Base-by-base conservation (phyloP, 2,329 filamentous ascomycete genomes). In the Hysterium pulicare region DNA sequence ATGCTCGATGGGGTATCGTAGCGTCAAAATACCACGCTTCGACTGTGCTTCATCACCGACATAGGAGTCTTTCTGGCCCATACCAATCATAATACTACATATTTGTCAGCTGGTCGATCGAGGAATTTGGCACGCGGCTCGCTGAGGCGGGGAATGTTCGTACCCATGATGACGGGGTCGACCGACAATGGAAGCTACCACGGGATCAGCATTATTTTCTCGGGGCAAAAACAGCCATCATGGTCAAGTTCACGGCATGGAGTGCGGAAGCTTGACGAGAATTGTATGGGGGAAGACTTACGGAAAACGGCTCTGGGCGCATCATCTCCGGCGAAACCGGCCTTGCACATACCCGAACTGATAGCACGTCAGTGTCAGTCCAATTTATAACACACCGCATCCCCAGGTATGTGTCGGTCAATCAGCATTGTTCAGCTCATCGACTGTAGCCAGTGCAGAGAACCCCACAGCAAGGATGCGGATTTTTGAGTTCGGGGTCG, bases 261-360 rank as follows among this genome's bases (percentile, higher is more conserved):
- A n/a, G n/a, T n/a, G n/a, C n/a, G 16, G 7, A 5, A 26, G 19
- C 19, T 22, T n/a, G 11, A 22, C 11, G 13, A 11, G n/a, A 7
- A 28, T 28, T 28, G 42, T 40, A 54, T 57, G 55, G 59, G 58
- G 57, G 57, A 51, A 57, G 50, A 90, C 91, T 95, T 87, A 97
- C 91, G 93, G 85, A 98, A 98, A 73, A 98, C 93, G 78, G 93
- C 93, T 84, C 93, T 86, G 74, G 93, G 93, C 78, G 93, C 93
- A 87, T 98, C 93, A 72, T 98, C 93, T 90, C 93, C 93, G 82
- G 93, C 93, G 79, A 98, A 98, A 90, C 93, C 93, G 86, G 93
- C 93, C 83, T 98, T 98, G 82, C 93, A 98, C 93, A 98, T 97
- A 84, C 93, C 93, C 78, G 93, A 97, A 86, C 91, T 97, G 74